Evolutionary conservation across 2,329 filamentous ascomycete species (phyloP).

Genomic region (Sporothrix luriei): DNA sequence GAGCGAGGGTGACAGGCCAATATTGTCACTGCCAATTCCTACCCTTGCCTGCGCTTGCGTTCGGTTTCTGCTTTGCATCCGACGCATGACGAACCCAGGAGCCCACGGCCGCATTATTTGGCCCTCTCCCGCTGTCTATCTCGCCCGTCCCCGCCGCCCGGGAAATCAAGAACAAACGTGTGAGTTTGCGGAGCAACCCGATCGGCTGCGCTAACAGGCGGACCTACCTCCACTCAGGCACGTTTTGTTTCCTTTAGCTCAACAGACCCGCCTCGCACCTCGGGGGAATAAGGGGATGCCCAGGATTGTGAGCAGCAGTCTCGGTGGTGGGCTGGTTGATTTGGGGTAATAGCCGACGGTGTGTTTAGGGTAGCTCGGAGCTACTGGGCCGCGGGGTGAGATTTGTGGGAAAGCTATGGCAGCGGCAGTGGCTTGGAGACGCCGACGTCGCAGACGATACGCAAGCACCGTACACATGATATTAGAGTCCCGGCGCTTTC

Average conservation of each 20-base stretch:
- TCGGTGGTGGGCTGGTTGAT: background rate
- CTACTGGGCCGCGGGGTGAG: too few relatives aligned
- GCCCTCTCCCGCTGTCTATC: background rate
- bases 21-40: background rate
- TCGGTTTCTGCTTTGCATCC: background rate
- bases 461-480: too few relatives aligned
- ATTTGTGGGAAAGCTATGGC: too few relatives aligned
- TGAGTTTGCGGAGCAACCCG: background rate
- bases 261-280: slow-evolving; percentile 2
- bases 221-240: slow-evolving; percentile 5
- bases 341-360: slow-evolving; percentile 10
- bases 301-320: too few relatives aligned
- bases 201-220: slow-evolving; percentile 10
- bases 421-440: too few relatives aligned
- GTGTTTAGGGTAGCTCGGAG: too few relatives aligned
- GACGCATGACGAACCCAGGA: background rate
- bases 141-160: background rate
- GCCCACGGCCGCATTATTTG: background rate
- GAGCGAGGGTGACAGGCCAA: background rate
- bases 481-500: too few relatives aligned
- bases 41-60: too few relatives aligned
- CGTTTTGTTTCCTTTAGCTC: background rate
- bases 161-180: background rate
- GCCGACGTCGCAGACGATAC: too few relatives aligned
- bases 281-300: too few relatives aligned